Base-by-base conservation (phyloP, 306 rosid genomes). In the Dryas alaskensis region DNA sequence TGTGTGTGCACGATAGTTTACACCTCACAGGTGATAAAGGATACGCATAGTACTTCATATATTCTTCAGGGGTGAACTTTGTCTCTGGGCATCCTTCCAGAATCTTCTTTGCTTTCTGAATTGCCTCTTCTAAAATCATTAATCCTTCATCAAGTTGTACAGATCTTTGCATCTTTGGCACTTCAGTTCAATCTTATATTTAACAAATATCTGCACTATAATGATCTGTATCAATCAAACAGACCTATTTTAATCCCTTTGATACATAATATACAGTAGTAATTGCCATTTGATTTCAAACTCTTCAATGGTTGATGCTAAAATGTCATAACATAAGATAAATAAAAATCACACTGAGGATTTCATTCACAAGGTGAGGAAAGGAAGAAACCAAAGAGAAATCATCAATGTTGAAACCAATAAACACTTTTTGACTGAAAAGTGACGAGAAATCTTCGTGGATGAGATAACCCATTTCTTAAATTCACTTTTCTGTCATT, bases 71-170 rank as follows among this genome's bases (percentile, higher is more conserved):
- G 31, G 68, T 43, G 37, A 64, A 64, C 68, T 64, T 64, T 8
- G 68, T 43, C 4, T 64, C 68, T 8, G 68, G 68, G 51, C 43
- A 64, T 0, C 68, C 68, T 64, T 64, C 68, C 68, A 64, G 50
- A n/a, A 64, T 64, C 68, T 17, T 64, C 37, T 10, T 43, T 9
- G 68, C 50, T 4, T 64, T 64, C 37, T 10, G 68, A 43, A 64
- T 7, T 1, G 68, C 68, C 68, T 64, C 68, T 4, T 64, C 68
- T n/a, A 64, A 6, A 64, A 64, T 64, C 51, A 43, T 3, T 3
- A 64, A 64, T 8, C 68, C 68, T 64, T 64, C 68, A 42, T 64
- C 51, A 43, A 64, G 51, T 17, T 4, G 51, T 64, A 64, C 43
- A n/a, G 47, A 64, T 10, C 43, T 14, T 4, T 61, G 50, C 68